Evolutionary conservation across 371 early-diverging fungal species (phyloP).

Genomic region (Mucor racemosus): DNA sequence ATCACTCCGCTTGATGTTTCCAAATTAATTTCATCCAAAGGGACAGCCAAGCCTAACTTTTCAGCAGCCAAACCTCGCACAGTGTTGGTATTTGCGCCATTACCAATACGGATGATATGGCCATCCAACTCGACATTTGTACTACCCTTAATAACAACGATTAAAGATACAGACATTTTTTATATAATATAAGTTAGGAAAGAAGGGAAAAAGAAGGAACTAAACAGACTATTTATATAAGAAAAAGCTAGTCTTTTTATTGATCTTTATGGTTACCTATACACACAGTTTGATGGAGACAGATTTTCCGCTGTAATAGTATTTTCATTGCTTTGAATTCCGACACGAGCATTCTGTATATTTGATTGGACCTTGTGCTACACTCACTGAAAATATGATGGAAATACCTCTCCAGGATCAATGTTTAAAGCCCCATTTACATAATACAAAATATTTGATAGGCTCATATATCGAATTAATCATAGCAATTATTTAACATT

Average conservation of each 20-base stretch:
- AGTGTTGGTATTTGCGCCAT: constrained; percentile 24
- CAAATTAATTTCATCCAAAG: constrained; percentile 13
- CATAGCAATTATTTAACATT: neutral
- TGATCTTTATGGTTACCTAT: neutral
- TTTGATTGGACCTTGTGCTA: constrained; percentile 6
- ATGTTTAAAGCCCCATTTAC: neutral
- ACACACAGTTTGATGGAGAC: neutral
- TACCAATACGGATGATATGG: constrained; percentile 23
- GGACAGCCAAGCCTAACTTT: constrained; percentile 21
- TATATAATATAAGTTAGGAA: neutral
- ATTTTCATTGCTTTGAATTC: neutral
- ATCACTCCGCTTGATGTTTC: constrained; percentile 12
- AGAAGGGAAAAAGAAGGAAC: neutral
- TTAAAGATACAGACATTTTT: constrained; percentile 24
- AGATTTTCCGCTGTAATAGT: constrained; percentile 4
- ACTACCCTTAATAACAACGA: constrained; percentile 24
- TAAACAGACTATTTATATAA: neutral
- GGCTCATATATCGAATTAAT: neutral
- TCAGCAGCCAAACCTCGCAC: constrained; percentile 27
- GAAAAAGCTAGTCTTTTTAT: neutral
- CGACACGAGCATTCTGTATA: neutral
- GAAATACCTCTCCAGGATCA: neutral
- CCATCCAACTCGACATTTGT: constrained; percentile 30
- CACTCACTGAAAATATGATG: no score
- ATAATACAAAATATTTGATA: neutral